Conservation (phyloP, 495 filamentous ascomycete species). For the Neurospora hispaniola region DNA sequence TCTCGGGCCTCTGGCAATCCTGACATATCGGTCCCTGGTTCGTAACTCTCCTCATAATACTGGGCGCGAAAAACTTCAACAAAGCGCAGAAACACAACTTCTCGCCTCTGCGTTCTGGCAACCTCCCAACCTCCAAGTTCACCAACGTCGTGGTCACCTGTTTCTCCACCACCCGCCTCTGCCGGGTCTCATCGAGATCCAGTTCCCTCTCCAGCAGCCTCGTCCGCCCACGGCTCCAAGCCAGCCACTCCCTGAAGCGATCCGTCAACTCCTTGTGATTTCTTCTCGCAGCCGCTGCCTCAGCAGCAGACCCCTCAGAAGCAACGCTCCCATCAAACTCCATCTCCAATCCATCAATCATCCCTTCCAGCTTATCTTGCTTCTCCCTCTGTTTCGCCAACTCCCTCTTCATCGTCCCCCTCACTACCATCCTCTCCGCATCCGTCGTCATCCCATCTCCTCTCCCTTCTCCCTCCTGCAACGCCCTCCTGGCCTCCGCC, state of each 20-base stretch:
- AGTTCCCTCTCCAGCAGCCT: background rate
- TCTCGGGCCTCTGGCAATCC: background rate
- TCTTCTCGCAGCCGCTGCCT: background rate
- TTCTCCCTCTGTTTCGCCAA: background rate
- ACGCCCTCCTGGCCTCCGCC: background rate
- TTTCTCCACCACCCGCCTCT: background rate
- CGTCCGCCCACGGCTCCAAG: background rate
- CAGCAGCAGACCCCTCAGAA: background rate
- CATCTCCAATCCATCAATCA: background rate
- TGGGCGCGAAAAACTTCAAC: background rate
- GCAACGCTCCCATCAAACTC: background rate
- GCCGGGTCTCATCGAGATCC: background rate
- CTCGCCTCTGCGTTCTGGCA: background rate
- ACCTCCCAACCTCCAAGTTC: background rate
- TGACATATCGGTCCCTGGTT: background rate
- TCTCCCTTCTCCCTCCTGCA: background rate
- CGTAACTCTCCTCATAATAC: background rate
- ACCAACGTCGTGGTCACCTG: background rate
- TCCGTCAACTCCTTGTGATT: background rate
- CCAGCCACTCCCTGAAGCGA: background rate
- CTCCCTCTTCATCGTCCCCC: background rate
- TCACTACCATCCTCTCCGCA: background rate
- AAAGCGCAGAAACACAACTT: background rate
- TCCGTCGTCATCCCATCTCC: background rate
- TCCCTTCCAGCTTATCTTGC: background rate